Base-by-base conservation (phyloP, 1,139 yeast species). In the Suhomyces atakaporum region DNA sequence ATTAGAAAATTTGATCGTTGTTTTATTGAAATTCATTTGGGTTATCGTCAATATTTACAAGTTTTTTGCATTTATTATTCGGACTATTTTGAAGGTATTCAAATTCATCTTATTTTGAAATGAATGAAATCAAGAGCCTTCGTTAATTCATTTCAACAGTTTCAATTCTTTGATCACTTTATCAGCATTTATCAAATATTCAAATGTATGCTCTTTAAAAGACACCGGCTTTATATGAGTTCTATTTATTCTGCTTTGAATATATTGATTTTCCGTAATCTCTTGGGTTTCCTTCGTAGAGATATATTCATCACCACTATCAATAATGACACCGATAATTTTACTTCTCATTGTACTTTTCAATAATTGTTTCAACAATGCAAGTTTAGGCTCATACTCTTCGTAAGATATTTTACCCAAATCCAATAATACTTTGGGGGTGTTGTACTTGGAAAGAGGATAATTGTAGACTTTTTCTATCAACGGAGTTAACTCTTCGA, bases 1-100 rank as follows among this genome's bases (percentile, higher is more conserved):
- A 14, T 50, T 70, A 37, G 76, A 70, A 35, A 70, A 69, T 45
- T 29, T 47, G n/a, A 81, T 88, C 35, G 82, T 85, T n/a, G 47
- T 78, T 1, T 31, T 77, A 3, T 67, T 88, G 48, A 79, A 95
- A 75, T 47, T 75, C 4, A 68, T 82, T 11, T 88, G 96, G 96
- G 67, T 81, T 5, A 58, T 79, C 7, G 89, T 81, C 23, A 80
- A 77, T 35, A 50, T 78, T n/a, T 68, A 77, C 46, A 68, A 77
- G 44, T 50, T 66, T 11, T 38, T 73, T 18, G 66, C 63, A 44
- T 51, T 55, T 29, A 38, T 66, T 2, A 22, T 76, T 7, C 41
- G 51, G 36, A 23, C 70, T 4, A 14, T 76, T 2, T 65, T 75
- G 58, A 60, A 54, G 25, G 33, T 75, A 2, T 33, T 79, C 3